Evolutionary conservation across 805 yeast genomes (phyloP), one percentile per base, ranked within the genome.

Genomic region (Candida vaughaniae): DNA sequence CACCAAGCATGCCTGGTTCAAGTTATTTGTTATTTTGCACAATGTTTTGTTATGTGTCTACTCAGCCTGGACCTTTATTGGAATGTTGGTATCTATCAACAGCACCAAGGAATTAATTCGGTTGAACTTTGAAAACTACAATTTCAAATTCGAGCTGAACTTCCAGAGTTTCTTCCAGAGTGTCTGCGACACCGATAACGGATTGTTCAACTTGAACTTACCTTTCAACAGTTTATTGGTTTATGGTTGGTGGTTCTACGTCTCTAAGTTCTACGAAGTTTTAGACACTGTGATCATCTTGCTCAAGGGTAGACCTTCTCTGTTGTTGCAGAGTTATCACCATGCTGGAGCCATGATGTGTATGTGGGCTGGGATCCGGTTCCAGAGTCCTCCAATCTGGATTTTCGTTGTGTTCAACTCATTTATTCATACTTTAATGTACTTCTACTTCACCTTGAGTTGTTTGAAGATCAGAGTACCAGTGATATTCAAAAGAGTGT

Each of bases 261-360:
- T 82, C 29, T 77, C 85, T 45, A 82, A 82, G 59, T 82, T 77
- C 50, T 82, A 82, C 52, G 89, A 82, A 58, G 81, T 82, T 29
- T 48, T 82, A 12, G 89, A 82, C 58, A 82, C 89, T 4, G 56
- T 75, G 23, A 77, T 82, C 47, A 82, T 82, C 39, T 64, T 82
- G 37, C 64, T 80, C 41, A 82, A 82, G 58, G 89, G 89, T 29
- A 70, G 72, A 54, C 82, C 79, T 11, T 75, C 84, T 10, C 75
- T 82, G 5, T 62, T 82, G 39, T 66, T 82, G 51, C 89, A 82
- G 58, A 77, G 84, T 39, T 82, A 82, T 60, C 89, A 82, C 55
- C 89, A 82, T 56, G 75, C 88, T 4, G 89, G 89, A 17, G 89
- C 89, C 33, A 82, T 82, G 79, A 64, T 82, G 60, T 80, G 85